These are phyloP conservation scores for Imleria badia DNA, from an alignment of 768 basidiomycete species.

Conservation along the genomic window DNA sequence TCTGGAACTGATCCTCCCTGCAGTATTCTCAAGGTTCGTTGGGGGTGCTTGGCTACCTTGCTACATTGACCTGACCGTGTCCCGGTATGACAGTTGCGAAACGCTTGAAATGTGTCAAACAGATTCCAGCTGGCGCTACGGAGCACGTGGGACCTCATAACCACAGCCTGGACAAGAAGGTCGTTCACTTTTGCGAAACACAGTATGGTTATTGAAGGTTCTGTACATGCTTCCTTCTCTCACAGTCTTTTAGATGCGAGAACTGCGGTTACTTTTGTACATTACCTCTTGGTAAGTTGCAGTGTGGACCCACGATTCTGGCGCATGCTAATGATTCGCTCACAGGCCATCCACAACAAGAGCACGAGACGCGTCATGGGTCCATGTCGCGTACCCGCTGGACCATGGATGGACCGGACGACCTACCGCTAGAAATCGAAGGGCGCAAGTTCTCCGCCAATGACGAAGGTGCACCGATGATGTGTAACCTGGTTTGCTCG, in stretches of 20 bases:
- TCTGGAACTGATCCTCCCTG: not conserved
- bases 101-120: conserved; percentile 48
- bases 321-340: not conserved
- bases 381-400: conserved; percentile 61
- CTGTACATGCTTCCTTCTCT: not conserved
- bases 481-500: conserved; percentile 59
- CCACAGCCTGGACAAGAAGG: conserved; percentile 44
- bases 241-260: conserved; percentile 39
- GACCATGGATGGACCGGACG: conserved; percentile 55
- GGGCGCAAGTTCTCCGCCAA: conserved; percentile 53
- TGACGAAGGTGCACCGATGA: conserved; percentile 62
- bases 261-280: conserved; percentile 61
- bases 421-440: conserved; percentile 48
- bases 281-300: conserved; percentile 47
- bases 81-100: conserved; percentile 39
- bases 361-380: conserved; percentile 64
- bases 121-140: conserved; percentile 42
- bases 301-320: too few species aligned
- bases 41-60: not conserved
- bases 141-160: conserved; percentile 48
- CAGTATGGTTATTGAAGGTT: conserved; percentile 30
- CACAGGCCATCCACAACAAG: conserved; percentile 56
- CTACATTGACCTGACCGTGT: not conserved
- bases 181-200: conserved; percentile 56
- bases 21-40: conserved; percentile 55